Percentiles rank a stretch among this genome's conserved stretches.
These are phyloP conservation scores for Gossypium anomalum DNA, from an alignment of 345 rosid genomes.

Conservation along the genomic window DNA sequence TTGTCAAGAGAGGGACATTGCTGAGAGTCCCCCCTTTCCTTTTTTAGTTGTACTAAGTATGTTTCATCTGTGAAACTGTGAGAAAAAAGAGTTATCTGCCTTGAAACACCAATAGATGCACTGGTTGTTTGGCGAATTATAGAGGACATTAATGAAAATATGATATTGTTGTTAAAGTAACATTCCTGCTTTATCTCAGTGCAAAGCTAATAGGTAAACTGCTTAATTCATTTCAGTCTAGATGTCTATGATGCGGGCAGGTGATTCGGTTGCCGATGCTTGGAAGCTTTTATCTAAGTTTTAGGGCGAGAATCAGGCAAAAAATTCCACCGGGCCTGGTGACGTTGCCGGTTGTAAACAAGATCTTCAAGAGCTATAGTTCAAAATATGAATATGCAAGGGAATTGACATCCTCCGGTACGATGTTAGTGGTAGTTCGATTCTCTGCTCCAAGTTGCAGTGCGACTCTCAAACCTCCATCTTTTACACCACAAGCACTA, in stretches of 20 bases:
- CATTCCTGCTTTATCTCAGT: background rate
- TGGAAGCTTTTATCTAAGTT: background rate
- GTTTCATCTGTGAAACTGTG: background rate
- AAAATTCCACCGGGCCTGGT: slow-evolving; percentile 27
- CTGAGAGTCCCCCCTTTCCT: background rate
- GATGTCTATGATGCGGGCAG: background rate
- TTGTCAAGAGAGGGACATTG: slow-evolving; percentile 4
- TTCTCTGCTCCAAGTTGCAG: slow-evolving; percentile 33
- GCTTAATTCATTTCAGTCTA: no score
- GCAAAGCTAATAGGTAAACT: background rate
- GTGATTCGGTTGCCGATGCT: background rate
- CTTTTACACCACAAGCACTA: slow-evolving; percentile 34
- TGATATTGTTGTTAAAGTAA: background rate
- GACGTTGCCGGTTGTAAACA: slow-evolving; percentile 33
- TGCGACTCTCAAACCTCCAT: slow-evolving; percentile 45
- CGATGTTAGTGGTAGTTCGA: slow-evolving; percentile 24
- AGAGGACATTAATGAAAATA: background rate
- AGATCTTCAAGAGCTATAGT: slow-evolving; percentile 33
- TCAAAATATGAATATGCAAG: slow-evolving; percentile 27
- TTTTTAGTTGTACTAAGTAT: background rate
- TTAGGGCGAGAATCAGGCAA: background rate
- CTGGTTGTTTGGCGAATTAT: background rate
- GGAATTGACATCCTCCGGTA: slow-evolving; percentile 28
- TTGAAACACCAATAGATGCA: background rate
- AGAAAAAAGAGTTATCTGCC: background rate